A percentile compares a stretch with the other conserved stretches of the same genome.
These are phyloP conservation scores for Arbutus unedo DNA, from an alignment of 148 eudicot genomes.

Conservation along the genomic window DNA sequence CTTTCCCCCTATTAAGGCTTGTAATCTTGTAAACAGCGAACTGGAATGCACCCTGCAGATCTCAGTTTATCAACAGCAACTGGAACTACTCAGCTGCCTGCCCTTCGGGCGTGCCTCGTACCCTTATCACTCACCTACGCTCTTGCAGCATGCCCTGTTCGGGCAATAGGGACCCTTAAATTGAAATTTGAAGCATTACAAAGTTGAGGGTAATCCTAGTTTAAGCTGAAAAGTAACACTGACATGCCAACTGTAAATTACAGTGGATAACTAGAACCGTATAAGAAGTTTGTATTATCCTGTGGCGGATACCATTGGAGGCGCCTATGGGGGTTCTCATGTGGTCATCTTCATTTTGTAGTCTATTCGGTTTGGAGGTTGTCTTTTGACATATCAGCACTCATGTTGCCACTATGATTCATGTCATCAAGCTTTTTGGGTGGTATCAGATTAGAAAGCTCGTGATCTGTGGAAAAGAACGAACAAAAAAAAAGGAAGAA, in stretches of 20 bases:
- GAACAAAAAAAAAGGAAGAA: not conserved
- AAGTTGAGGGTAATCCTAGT: not conserved
- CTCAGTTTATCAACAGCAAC: too few species aligned
- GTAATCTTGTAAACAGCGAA: not conserved
- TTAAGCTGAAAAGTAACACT: conserved; percentile 8
- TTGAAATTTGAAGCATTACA: not conserved
- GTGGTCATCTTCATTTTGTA: not conserved
- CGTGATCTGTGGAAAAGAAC: not conserved
- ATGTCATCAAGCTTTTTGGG: conserved; percentile 3
- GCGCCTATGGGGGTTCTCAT: not conserved
- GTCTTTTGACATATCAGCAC: not conserved
- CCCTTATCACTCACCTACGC: too few species aligned
- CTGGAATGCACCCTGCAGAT: not conserved
- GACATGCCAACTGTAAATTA: not conserved
- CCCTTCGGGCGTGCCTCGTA: too few species aligned
- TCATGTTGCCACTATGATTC: not conserved
- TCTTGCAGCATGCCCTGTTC: too few species aligned
- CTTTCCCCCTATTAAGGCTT: not conserved
- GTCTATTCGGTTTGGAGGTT: not conserved
- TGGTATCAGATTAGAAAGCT: not conserved
- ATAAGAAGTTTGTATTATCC: not conserved
- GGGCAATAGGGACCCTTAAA: not conserved
- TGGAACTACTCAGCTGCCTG: too few species aligned
- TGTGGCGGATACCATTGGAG: conserved; percentile 8
- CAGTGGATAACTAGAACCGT: not conserved